Conservation (phyloP, 148 eudicot species). For the Heliosperma pusillum region DNA sequence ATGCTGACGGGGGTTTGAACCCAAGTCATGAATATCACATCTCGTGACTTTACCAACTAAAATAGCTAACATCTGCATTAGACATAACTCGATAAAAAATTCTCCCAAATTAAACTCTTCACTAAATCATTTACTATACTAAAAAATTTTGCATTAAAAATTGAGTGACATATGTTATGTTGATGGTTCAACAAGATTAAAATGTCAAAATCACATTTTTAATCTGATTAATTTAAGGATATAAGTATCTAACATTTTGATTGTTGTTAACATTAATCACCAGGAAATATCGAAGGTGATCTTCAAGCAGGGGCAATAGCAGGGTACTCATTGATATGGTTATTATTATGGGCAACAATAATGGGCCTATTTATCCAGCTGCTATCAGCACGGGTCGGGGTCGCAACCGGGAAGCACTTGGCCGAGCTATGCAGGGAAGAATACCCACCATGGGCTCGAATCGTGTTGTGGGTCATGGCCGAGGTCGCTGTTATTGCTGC, state of each 20-base stretch:
- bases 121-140: too few relatives aligned
- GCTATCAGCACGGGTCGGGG: constrained; percentile 65
- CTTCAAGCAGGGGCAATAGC: constrained; percentile 82
- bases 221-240: too few relatives aligned
- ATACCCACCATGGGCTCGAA: constrained; percentile 31
- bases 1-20: too few relatives aligned
- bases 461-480: constrained; percentile 34
- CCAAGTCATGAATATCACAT: too few relatives aligned
- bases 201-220: too few relatives aligned
- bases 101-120: too few relatives aligned
- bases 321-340: constrained; percentile 79
- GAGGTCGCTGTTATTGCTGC: constrained; percentile 37
- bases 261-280: constrained; percentile 2
- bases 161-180: too few relatives aligned
- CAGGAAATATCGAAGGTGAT: constrained; percentile 89
- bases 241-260: not conserved
- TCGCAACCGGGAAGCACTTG: constrained; percentile 73
- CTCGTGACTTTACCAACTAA: too few relatives aligned
- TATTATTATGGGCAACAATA: constrained; percentile 70
- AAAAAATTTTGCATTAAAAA: too few relatives aligned
- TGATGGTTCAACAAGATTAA: too few relatives aligned
- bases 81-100: too few relatives aligned
- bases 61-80: too few relatives aligned
- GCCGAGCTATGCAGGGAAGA: constrained; percentile 59
- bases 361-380: constrained; percentile 84